Conservation (phyloP, 2,329 filamentous ascomycete species). For the Coleophoma eucalyptorum region DNA sequence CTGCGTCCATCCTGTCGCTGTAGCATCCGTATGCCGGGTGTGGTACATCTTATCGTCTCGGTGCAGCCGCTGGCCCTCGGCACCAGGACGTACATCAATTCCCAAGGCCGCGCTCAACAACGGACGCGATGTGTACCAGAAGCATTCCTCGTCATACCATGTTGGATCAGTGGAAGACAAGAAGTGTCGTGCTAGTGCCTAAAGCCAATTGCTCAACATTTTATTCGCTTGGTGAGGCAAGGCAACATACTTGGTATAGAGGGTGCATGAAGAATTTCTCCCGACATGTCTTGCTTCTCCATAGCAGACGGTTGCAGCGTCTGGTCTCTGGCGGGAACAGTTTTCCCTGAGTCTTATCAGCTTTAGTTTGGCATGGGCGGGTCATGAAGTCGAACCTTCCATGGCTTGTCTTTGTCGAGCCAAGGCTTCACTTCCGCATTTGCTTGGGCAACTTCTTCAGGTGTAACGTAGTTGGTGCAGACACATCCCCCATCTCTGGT, state of each 20-base stretch:
- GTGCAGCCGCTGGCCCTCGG: conserved; percentile 9
- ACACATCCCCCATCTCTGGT: conserved; percentile 10
- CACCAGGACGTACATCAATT: conserved; percentile 11
- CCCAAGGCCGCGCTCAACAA: conserved; percentile 8
- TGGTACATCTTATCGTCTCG: conserved; percentile 14
- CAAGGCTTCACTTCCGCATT: conserved; percentile 11
- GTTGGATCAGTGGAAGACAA: conserved; percentile 11
- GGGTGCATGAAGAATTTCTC: conserved; percentile 15
- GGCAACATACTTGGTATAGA: conserved; percentile 12
- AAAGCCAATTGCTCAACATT: background rate
- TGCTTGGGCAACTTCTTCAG: conserved; percentile 4
- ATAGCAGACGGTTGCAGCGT: conserved; percentile 18
- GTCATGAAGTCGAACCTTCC: conserved; percentile 2
- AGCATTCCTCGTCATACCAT: conserved; percentile 10
- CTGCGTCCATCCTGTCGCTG: conserved; percentile 6
- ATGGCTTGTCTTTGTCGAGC: conserved; percentile 11
- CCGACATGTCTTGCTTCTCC: conserved; percentile 10
- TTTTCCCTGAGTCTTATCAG: conserved; percentile 7
- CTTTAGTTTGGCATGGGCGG: background rate
- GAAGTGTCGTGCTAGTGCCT: conserved; percentile 9
- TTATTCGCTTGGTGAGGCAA: too few relatives aligned
- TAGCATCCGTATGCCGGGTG: conserved; percentile 10
- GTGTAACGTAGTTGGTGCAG: conserved; percentile 9
- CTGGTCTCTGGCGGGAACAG: conserved; percentile 18
- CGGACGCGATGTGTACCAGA: conserved; percentile 10